These are phyloP conservation scores for Fusarium foetens DNA, from an alignment of 2,329 filamentous ascomycete species.

Conservation along the genomic window DNA sequence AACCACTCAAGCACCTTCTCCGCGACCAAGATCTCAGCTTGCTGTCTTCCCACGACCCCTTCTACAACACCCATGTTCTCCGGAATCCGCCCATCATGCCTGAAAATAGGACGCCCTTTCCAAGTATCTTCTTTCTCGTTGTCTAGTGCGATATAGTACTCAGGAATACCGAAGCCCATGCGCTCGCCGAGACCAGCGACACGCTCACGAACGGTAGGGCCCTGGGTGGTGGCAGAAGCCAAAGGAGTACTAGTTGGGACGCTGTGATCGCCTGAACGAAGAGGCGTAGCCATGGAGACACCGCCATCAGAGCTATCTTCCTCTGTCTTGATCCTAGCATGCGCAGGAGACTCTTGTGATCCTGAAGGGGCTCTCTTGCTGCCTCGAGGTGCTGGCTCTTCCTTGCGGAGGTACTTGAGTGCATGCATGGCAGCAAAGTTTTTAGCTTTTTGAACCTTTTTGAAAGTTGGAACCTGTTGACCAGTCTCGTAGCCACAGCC, in stretches of 20 bases:
- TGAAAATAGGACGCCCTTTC: conserved; percentile 51
- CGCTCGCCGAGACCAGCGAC: conserved; percentile 48
- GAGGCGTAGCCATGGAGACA: neutral
- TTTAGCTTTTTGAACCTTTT: conserved; percentile 63
- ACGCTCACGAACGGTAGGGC: conserved; percentile 34
- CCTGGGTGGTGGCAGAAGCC: neutral
- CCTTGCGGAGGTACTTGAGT: conserved; percentile 4
- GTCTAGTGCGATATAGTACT: conserved; percentile 47
- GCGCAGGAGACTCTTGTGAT: conserved; percentile 1
- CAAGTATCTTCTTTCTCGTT: conserved; percentile 45
- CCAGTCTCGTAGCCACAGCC: conserved; percentile 50
- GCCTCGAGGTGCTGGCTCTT: conserved; percentile 1
- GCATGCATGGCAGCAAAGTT: conserved; percentile 63
- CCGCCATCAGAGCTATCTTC: conserved; percentile 22
- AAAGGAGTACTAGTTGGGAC: neutral
- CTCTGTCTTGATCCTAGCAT: conserved; percentile 29
- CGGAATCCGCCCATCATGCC: conserved; percentile 46
- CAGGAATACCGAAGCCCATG: conserved; percentile 49
- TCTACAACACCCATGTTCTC: conserved; percentile 48
- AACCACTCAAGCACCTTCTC: conserved; percentile 53
- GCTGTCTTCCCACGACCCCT: conserved; percentile 48
- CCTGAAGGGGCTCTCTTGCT: conserved; percentile 14
- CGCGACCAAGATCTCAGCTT: conserved; percentile 53
- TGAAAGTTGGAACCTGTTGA: conserved; percentile 51
- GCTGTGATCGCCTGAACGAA: neutral